Evolutionary conservation across 2,329 filamentous ascomycete genomes (phyloP), one percentile per base, ranked within the genome.

Genomic region (Berkeleyomyces basicola): DNA sequence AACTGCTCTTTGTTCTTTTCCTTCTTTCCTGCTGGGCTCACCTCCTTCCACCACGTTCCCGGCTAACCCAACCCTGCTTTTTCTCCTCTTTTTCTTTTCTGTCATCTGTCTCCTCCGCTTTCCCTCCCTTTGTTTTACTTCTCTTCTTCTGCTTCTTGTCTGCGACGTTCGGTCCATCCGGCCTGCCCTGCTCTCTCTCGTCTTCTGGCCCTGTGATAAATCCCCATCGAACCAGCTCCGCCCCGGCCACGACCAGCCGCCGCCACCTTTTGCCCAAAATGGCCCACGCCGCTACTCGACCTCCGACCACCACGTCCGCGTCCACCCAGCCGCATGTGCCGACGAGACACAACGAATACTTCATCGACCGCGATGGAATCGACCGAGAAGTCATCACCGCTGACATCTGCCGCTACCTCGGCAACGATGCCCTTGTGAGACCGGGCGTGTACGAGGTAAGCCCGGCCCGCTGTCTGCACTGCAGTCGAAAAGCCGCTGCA

Each of bases 401-500:
- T 71, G 87, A 91, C 72, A 89, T 91, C 67, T 90, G 87, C 77
- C 86, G 87, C 71, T 91, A 90, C 72, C 80, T 91, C 68, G 87
- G 87, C 70, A 89, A 89, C 73, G 87, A 91, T 77, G 87, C 87
- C 68, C 80, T 88, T 69, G 87, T 89, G 71, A 84, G 85, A 70
- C 87, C 86, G 65, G 85, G 85, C 69, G 82, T 81, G 68, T 86
- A 87, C 74, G 82, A 87, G 80, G 86, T 89, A 80, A 68, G 78
- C 72, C 68, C 40, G 39, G 5, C 36, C 42, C 39, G 9, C 5
- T 33, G 4, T 51, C 4, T 40, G 31, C 40, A n/a, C 60, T 63
- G 42, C 5, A 23, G 23, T 36, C 51, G 11, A 33, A 46, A 46
- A 11, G 31, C 39, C 14, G 37, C 23, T 59, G 11, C 49, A 53